Base-by-base conservation (phyloP, 805 yeast species). In the Kregervanrija pseudodelftensis region DNA sequence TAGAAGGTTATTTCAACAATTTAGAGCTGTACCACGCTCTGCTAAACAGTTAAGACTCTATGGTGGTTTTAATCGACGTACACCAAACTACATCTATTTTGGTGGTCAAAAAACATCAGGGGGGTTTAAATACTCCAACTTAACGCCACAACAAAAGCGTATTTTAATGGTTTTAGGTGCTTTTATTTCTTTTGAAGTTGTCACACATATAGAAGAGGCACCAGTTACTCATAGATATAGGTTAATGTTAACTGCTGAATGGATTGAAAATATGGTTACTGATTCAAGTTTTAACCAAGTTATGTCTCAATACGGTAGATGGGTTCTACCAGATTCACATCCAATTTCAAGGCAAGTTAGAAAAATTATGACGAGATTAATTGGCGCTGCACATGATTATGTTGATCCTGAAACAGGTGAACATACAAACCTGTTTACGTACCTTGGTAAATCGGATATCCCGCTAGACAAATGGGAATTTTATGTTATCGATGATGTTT, bases 191-290 rank as follows among this genome's bases (percentile, higher is more conserved):
- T 49, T 71, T 1, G 60, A 68, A 40, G 75, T 70, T 59, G 66
- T 70, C 30, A 70, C 82, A 30, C 72, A 82, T 51, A 67, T 86
- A 30, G 85, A 89, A 50, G 76, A 76, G 51, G 96, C 95, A 0
- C 96, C 96, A 1, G 82, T 82, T 22, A 80, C 95, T 1, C 77
- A 80, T 31, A 68, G 98, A 41, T 66, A 57, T 30, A 69, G 97
- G 50, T 76, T 88, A 55, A 76, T 89, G 58, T 76, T 88, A 74
- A 69, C 85, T 2, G 83, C 88, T 5, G 72, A 73, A 41, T 75
- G 80, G 68, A 50, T 83, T 31, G 96, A 87, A 56, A 53, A 62
- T 14, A 68, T 61, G 48, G 65, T 85, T 13, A 95, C 95, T 2
- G 76, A 77, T 30, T 68, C 68, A 46, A 73, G 84, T 7, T 90